Evolutionary conservation across 306 rosid genomes (phyloP).

Genomic region (Pterocarpus santalinus): DNA sequence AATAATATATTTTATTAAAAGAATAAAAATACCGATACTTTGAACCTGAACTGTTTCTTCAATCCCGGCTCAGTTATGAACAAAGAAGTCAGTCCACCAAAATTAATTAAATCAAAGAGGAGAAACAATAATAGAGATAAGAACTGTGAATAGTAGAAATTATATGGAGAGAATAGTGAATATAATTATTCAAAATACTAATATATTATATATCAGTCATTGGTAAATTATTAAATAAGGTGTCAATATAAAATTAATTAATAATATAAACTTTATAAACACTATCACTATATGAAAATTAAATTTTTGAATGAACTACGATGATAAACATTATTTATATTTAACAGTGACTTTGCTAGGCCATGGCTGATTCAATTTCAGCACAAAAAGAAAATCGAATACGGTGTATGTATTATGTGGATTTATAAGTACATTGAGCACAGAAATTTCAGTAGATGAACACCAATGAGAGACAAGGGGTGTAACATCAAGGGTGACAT

Average conservation of each 20-base stretch:
- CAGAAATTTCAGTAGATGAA: conserved; percentile 22
- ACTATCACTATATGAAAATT: too few species aligned
- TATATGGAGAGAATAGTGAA: neutral
- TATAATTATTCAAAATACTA: neutral
- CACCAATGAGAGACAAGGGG: neutral
- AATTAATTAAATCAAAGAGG: neutral
- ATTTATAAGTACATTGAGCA: conserved; percentile 14
- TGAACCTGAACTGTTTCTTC: too few species aligned
- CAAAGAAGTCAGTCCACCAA: conserved; percentile 22
- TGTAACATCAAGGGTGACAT: conserved; percentile 39
- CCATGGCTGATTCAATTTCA: conserved; percentile 19
- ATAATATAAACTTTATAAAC: too few species aligned
- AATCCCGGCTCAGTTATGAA: neutral
- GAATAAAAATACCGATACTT: too few species aligned
- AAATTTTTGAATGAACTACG: neutral
- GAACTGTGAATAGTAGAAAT: neutral
- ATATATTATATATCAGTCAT: neutral
- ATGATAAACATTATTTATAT: neutral
- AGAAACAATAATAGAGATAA: neutral
- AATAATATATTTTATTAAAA: neutral
- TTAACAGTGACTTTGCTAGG: neutral
- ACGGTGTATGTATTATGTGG: neutral
- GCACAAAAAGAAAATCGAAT: conserved; percentile 5
- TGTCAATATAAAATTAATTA: neutral
- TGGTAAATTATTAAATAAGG: neutral